phyloP scores from a whole-genome alignment of 2,329 filamentous ascomycete species.

The Sarocladium kiliense region DNA sequence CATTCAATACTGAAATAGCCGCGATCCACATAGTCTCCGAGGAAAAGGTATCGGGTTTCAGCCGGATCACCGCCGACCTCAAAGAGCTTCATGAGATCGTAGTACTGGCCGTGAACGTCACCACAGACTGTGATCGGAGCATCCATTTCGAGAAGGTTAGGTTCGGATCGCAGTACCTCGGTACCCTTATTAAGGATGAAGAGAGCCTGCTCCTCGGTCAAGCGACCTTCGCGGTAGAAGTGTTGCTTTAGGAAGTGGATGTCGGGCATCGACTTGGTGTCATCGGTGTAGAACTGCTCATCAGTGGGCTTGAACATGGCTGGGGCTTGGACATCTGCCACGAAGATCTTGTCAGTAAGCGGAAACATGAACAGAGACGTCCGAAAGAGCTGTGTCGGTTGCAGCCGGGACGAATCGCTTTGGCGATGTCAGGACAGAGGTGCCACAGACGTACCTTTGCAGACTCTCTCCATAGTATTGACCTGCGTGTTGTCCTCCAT shows the following conservation, averaged over 20 bases:
- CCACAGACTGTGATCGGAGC: constrained; percentile 98
- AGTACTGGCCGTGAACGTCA: constrained; percentile 98
- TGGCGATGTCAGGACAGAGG: too few relatives aligned
- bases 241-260: constrained; percentile 95
- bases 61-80: constrained; percentile 96
- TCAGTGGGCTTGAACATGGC: constrained; percentile 89
- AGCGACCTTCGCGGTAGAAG: constrained; percentile 92
- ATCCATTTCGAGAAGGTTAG: constrained; percentile 98
- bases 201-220: constrained; percentile 95
- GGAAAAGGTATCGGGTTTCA: constrained; percentile 93
- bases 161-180: constrained; percentile 81
- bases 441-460: constrained; percentile 74
- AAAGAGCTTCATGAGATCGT: constrained; percentile 98
- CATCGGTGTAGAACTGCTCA: constrained; percentile 88
- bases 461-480: constrained; percentile 91
- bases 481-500: constrained; percentile 98
- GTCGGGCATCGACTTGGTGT: constrained; percentile 82
- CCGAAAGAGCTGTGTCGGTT: neutral
- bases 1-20: constrained; percentile 99
- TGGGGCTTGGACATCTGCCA: constrained; percentile 88
- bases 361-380: neutral
- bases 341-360: neutral
- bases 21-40: constrained; percentile 96
- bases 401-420: too few relatives aligned
- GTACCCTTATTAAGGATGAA: constrained; percentile 90